These are phyloP conservation scores for Bryoerythrophyllum caledonicum DNA, from an alignment of 225 moss, liverwort and hornwort genomes.

Conservation along the genomic window DNA sequence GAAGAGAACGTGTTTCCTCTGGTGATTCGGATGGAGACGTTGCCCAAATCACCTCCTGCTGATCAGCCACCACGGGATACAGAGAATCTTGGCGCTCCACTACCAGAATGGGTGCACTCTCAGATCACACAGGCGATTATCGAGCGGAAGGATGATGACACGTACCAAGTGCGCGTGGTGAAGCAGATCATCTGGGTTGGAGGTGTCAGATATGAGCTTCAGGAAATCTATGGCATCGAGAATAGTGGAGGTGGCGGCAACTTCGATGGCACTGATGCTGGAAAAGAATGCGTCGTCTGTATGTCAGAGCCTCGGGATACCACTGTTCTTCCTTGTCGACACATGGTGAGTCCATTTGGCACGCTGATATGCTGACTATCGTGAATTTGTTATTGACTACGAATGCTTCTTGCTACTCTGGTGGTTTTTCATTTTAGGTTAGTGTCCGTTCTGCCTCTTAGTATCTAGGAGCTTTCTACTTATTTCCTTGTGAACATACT, in stretches of 20 bases:
- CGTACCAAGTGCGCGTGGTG: slow-evolving; percentile 70
- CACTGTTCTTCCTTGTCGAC: slow-evolving; percentile 92
- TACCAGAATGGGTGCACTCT: slow-evolving; percentile 79
- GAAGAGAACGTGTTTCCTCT: slow-evolving; percentile 71
- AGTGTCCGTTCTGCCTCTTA: neutral
- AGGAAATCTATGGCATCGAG: slow-evolving; percentile 97
- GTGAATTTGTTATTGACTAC: neutral
- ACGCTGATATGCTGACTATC: neutral
- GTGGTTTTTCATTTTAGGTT: neutral
- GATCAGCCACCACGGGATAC: slow-evolving; percentile 42
- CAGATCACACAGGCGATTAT: slow-evolving; percentile 88
- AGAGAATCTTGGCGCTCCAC: slow-evolving; percentile 54
- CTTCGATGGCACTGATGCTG: slow-evolving; percentile 75
- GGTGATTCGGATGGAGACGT: slow-evolving; percentile 82
- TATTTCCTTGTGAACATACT: neutral
- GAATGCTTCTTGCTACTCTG: neutral
- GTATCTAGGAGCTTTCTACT: neutral
- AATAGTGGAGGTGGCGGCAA: slow-evolving; percentile 60
- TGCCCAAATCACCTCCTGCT: slow-evolving; percentile 58
- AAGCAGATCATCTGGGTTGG: slow-evolving; percentile 93
- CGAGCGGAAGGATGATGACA: slow-evolving; percentile 78
- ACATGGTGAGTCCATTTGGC: slow-evolving; percentile 68
- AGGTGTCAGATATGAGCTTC: slow-evolving; percentile 82
- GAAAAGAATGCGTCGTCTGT: slow-evolving; percentile 97
- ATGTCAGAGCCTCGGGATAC: slow-evolving; percentile 98